Evolutionary conservation across 2,329 filamentous ascomycete genomes (phyloP), one percentile per base, ranked within the genome.

Genomic region (Fusarium humuli): DNA sequence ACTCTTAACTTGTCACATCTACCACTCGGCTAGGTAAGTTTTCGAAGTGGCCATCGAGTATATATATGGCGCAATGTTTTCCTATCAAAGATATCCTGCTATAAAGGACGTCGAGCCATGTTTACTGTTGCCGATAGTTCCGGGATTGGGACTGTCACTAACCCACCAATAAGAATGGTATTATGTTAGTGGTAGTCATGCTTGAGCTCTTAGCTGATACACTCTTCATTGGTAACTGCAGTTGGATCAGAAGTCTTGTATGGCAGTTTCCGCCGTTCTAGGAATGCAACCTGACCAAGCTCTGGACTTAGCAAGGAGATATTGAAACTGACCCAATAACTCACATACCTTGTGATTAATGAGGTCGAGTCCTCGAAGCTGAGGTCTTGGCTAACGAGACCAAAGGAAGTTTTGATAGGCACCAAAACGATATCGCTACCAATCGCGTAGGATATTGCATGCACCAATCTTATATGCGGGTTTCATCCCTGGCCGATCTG

Each of bases 1-100:
- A 49, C 48, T 46, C n/a, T 50, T 34, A 71, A 46, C 45, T 58
- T 49, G 49, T 58, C 59, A 71, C 52, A 65, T 47, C 41, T 48
- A 53, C 37, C 42, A 60, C 37, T 41, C 41, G 48, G 48, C 34
- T 37, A 53, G 18, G n/a, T 13, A 16, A 11, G 5, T 16, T 10
- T 22, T 22, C 7, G n/a, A 71, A 61, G 29, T 30, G 55, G 52
- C 52, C 29, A 42, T 37, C 32, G 45, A n/a, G 20, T n/a, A 16
- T 18, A 32, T 18, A 32, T 10, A 13, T 13, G 23, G 29, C 44
- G 34, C 47, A 65, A 56, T 14, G 27, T 13, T 49, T 30, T 37
- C 29, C 42, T 49, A 34, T 57, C 22, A 46, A 61, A 18, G 11
- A 40, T 22, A 56, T 47, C 18, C 23, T 25, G 18, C 34, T 23